Percentiles rank a stretch among this genome's conserved stretches.
Evolutionary conservation across 768 basidiomycete genomes (phyloP).

Genomic region (Phanerochaete sordida): DNA sequence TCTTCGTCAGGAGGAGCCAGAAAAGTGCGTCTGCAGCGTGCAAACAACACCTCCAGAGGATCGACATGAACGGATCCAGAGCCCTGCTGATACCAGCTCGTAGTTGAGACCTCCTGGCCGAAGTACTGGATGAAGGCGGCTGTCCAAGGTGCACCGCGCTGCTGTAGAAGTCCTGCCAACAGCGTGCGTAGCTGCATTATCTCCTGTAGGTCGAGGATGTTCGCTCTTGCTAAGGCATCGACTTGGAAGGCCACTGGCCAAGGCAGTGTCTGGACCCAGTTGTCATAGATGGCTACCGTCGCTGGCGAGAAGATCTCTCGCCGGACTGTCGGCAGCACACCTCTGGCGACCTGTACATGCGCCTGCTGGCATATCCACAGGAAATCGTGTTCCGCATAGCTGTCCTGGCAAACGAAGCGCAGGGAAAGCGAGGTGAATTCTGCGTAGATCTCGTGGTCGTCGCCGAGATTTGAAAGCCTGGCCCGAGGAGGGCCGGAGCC

Average conservation of each 20-base stretch:
- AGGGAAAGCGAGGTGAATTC: constrained; percentile 50
- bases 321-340: constrained; percentile 30
- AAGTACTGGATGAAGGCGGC: constrained; percentile 17
- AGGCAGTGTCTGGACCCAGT: constrained; percentile 33
- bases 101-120: background rate
- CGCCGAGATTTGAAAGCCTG: constrained; percentile 35
- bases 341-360: constrained; percentile 26
- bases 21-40: background rate
- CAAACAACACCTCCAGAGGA: background rate
- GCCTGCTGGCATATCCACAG: constrained; percentile 35
- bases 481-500: constrained; percentile 19
- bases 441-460: constrained; percentile 40
- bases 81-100: background rate
- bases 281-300: constrained; percentile 27
- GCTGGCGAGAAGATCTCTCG: constrained; percentile 38
- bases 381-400: constrained; percentile 25
- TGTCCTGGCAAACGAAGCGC: constrained; percentile 43
- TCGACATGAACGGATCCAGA: background rate
- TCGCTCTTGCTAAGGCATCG: constrained; percentile 35
- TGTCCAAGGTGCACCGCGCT: constrained; percentile 33
- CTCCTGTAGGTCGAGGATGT: constrained; percentile 46
- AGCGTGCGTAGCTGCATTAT: constrained; percentile 38
- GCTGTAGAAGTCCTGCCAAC: constrained; percentile 28
- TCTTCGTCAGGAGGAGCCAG: background rate
- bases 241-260: constrained; percentile 61